Evolutionary conservation across 2,329 filamentous ascomycete species (phyloP).

Genomic region (Hypoxylon sp.): DNA sequence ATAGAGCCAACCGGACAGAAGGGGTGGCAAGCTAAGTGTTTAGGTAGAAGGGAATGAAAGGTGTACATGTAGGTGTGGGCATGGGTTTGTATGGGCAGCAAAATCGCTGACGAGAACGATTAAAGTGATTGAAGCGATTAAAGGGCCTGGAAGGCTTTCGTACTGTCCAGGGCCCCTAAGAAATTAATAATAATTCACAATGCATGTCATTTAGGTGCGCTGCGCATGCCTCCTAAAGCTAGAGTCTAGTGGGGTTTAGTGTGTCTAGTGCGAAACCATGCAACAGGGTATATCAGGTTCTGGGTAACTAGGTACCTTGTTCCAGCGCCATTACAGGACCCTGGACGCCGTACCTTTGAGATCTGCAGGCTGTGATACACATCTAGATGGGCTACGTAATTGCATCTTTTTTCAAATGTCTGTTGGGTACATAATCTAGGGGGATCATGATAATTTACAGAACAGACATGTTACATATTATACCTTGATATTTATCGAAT

Average conservation of each 20-base stretch:
- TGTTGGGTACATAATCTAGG: constrained; percentile 11
- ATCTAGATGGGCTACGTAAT: constrained; percentile 22
- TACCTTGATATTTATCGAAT: background rate
- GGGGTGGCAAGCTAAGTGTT: constrained; percentile 32
- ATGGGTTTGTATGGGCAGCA: constrained; percentile 4
- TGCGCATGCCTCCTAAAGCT: constrained; percentile 29
- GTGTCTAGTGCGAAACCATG: too few relatives aligned
- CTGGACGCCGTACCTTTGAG: constrained; percentile 8
- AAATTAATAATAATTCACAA: constrained; percentile 37
- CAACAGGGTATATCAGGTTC: too few relatives aligned
- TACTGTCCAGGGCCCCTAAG: too few relatives aligned
- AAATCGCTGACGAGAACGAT: constrained; percentile 20
- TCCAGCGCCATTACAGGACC: background rate
- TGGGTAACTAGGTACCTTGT: constrained; percentile 5
- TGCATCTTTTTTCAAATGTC: constrained; percentile 10
- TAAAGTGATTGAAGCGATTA: too few relatives aligned
- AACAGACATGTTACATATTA: too few relatives aligned
- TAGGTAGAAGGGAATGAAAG: constrained; percentile 16
- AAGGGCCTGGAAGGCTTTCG: too few relatives aligned
- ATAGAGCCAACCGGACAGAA: constrained; percentile 33
- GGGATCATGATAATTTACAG: constrained; percentile 10
- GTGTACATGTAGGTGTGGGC: constrained; percentile 1
- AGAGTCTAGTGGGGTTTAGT: constrained; percentile 31
- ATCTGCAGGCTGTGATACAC: constrained; percentile 25
- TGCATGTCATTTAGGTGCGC: constrained; percentile 36